Base-by-base conservation (phyloP, 2,329 filamentous ascomycete species). In the Aspergillus carbonarius region DNA sequence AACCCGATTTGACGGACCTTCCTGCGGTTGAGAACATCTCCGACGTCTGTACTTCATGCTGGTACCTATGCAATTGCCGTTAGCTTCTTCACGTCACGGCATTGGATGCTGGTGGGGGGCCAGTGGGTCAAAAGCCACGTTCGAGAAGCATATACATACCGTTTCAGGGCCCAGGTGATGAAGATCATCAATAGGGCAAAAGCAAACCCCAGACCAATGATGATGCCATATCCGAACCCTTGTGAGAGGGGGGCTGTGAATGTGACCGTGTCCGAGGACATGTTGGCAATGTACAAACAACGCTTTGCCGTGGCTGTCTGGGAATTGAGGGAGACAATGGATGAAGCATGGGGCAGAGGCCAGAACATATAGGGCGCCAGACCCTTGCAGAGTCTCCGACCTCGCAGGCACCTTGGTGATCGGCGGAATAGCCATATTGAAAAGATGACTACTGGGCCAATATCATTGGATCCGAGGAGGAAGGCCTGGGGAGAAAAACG, bases 11-110 rank as follows among this genome's bases (percentile, higher is more conserved):
- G 65, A 96, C 91, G 1, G 90, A 92, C 61, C 93, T 83, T 17
- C 92, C 92, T 51, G 92, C 92, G 0, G 92, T 96, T 63, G 85
- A 92, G 81, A 96, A 96, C 85, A 92, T 95, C 78, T 96, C 92
- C 0, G 90, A 93, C 0, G 93, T 96, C 74, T 96, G 92, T 3
- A 93, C 74, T 71, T 79, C 92, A 79, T 87, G 82, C 68, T 88
- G 87, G 71, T 88, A 89, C 64, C 83, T 81, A 52, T 58, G 37
- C 18, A 54, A 46, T 27, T 2, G 18, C n/a, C 18, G 42, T 64
- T 37, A 61, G 54, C 27, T 20, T 3, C 12, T 1, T 10, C 2
- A 42, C 2, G 17, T 6, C 17, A 25, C 48, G 7, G 15, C 13
- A 12, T 4, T 39, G 4, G 12, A 25, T 3, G 10, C 10, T 13